A percentile compares a stretch with the other conserved stretches of the same genome.
Evolutionary conservation across 2,329 filamentous ascomycete genomes (phyloP).

Genomic region (Cucurbitaria berberidis): DNA sequence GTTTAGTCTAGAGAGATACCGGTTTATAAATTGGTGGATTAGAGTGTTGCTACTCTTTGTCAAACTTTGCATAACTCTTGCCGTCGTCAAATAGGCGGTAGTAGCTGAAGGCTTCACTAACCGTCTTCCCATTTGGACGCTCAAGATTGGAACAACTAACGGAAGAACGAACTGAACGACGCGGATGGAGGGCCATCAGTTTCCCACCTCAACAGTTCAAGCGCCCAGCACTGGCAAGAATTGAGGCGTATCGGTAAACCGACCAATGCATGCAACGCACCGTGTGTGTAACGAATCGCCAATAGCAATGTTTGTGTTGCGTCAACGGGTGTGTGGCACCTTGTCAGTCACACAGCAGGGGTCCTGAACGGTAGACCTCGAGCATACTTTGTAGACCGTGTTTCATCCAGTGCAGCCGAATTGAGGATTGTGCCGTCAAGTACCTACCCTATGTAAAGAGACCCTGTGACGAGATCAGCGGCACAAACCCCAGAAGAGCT

Average conservation of each 20-base stretch:
- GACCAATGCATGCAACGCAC: neutral
- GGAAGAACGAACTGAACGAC: too few relatives aligned
- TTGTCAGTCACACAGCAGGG: constrained; percentile 12
- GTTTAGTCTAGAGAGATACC: too few relatives aligned
- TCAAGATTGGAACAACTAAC: too few relatives aligned
- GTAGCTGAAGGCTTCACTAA: neutral
- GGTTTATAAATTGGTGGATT: too few relatives aligned
- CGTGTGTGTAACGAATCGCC: neutral
- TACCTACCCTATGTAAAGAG: too few relatives aligned
- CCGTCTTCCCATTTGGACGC: too few relatives aligned
- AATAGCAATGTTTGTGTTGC: constrained; percentile 5
- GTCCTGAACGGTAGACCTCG: constrained; percentile 5
- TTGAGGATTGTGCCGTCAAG: neutral
- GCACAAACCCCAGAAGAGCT: neutral
- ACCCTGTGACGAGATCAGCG: neutral
- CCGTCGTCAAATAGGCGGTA: neutral
- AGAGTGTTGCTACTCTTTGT: neutral
- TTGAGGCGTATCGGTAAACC: neutral
- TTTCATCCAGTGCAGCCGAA: neutral
- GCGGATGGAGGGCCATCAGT: too few relatives aligned
- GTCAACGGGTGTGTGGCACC: constrained; percentile 10
- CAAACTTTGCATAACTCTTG: neutral
- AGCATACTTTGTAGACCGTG: too few relatives aligned
- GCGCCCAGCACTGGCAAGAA: too few relatives aligned
- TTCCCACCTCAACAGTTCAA: too few relatives aligned